Conservation (phyloP, 1,139 yeast genomes). For the Candida pseudoviswanathii region DNA sequence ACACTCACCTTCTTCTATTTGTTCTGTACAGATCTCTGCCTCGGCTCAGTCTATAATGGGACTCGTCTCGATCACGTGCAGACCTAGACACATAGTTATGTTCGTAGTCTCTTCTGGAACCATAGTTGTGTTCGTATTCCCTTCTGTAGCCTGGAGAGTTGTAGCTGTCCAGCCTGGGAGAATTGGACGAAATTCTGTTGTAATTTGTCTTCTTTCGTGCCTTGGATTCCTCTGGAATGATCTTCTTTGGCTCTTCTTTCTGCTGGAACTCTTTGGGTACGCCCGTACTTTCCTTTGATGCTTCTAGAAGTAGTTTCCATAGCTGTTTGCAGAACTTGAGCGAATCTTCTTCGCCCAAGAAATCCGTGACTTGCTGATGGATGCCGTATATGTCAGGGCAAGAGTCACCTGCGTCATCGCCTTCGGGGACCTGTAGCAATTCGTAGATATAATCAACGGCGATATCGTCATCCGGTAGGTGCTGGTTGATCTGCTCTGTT, state of each 20-base stretch:
- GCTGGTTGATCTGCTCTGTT: constrained; percentile 25
- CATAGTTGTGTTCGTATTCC: constrained; percentile 6
- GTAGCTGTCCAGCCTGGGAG: neutral
- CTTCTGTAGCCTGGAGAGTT: neutral
- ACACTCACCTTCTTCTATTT: neutral
- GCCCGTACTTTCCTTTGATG: constrained; percentile 43
- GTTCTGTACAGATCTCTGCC: neutral
- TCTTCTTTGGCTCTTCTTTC: constrained; percentile 12
- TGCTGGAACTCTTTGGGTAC: constrained; percentile 33
- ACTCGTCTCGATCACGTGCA: constrained; percentile 12
- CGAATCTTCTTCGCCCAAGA: constrained; percentile 40
- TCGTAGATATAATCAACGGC: constrained; percentile 44
- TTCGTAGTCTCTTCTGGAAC: constrained; percentile 12
- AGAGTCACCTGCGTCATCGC: constrained; percentile 5
- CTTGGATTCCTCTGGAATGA: neutral
- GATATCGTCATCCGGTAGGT: constrained; percentile 51
- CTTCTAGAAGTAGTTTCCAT: constrained; percentile 43
- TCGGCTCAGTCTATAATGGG: constrained; percentile 8
- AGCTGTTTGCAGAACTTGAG: constrained; percentile 35
- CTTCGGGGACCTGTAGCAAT: constrained; percentile 25
- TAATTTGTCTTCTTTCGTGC: constrained; percentile 24
- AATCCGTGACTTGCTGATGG: constrained; percentile 39
- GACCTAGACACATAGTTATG: constrained; percentile 1
- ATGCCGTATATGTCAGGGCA: constrained; percentile 37
- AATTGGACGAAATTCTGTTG: constrained; percentile 23